phyloP scores from a whole-genome alignment of 2,329 filamentous ascomycete species.

The Penicillium sp. region DNA sequence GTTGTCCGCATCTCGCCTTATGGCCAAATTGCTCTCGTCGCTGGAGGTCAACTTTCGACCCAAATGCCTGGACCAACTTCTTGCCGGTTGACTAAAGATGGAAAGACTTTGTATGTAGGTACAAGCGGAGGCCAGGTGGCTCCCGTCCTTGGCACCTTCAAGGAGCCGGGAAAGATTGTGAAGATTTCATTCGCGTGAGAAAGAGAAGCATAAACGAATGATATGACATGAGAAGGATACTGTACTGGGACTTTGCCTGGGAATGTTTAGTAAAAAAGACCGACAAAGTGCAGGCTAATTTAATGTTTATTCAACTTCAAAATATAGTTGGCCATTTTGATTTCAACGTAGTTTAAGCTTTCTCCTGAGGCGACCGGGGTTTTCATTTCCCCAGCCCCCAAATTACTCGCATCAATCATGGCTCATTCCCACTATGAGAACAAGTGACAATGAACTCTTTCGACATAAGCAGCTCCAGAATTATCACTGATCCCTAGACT shows the following conservation, averaged over 20 bases:
- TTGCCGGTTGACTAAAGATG: constrained; percentile 14
- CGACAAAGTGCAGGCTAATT: too few species aligned
- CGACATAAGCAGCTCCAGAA: not conserved
- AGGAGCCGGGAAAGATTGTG: constrained; percentile 22
- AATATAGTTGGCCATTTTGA: too few species aligned
- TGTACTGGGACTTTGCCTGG: too few species aligned
- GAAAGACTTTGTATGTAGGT: constrained; percentile 22
- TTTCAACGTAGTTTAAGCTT: too few species aligned
- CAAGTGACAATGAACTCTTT: not conserved
- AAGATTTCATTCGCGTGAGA: constrained; percentile 7
- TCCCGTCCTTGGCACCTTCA: constrained; percentile 23
- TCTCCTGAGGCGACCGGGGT: too few species aligned
- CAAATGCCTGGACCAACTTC: constrained; percentile 23
- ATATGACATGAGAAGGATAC: too few species aligned
- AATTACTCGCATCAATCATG: too few species aligned
- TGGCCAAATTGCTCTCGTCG: constrained; percentile 22
- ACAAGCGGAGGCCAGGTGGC: constrained; percentile 26
- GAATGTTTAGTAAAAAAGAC: not conserved
- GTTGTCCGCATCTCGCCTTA: constrained; percentile 22
- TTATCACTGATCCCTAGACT: not conserved
- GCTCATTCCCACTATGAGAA: too few species aligned
- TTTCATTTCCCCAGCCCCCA: too few species aligned
- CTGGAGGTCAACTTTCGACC: constrained; percentile 22
- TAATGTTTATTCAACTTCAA: too few species aligned
- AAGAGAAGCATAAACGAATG: not conserved